Evolutionary conservation across 2,329 filamentous ascomycete genomes (phyloP).

Genomic region (Sarocladium strictum): DNA sequence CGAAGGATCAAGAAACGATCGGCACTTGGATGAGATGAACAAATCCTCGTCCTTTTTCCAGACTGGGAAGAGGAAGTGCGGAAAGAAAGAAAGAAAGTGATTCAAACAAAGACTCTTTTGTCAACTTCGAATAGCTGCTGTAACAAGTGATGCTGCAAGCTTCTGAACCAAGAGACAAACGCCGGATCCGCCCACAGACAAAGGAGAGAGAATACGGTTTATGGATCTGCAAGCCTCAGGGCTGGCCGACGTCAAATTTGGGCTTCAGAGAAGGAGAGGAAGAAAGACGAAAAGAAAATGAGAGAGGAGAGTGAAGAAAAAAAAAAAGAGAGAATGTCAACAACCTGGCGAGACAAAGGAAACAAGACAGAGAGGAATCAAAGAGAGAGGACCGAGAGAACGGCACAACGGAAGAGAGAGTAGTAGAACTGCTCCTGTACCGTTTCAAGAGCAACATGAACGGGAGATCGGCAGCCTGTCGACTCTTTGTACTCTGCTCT

Average conservation of each 20-base stretch:
- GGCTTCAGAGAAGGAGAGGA: background rate
- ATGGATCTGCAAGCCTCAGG: background rate
- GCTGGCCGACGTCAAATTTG: no score
- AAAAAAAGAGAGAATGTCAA: slow-evolving; percentile 12
- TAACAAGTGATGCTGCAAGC: background rate
- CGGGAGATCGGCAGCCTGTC: slow-evolving; percentile 12
- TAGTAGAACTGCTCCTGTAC: background rate
- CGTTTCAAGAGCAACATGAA: slow-evolving; percentile 6
- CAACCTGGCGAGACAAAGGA: slow-evolving; percentile 12
- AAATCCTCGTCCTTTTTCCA: background rate
- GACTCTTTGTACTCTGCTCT: slow-evolving; percentile 10
- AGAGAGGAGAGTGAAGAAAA: slow-evolving; percentile 14
- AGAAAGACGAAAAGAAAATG: background rate
- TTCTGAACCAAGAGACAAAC: background rate
- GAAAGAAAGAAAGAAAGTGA: background rate
- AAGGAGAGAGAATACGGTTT: slow-evolving; percentile 12
- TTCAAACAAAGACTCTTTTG: background rate
- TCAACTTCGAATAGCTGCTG: background rate
- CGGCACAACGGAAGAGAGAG: slow-evolving; percentile 9
- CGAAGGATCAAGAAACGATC: background rate
- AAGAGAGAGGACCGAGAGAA: slow-evolving; percentile 10
- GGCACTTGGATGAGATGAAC: background rate
- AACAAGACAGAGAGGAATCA: slow-evolving; percentile 9
- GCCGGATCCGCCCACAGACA: slow-evolving; percentile 7
- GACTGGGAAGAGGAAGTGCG: background rate